These are phyloP conservation scores for Geotrichum cucujoidarum DNA, from an alignment of 1,139 yeast genomes.

Conservation along the genomic window DNA sequence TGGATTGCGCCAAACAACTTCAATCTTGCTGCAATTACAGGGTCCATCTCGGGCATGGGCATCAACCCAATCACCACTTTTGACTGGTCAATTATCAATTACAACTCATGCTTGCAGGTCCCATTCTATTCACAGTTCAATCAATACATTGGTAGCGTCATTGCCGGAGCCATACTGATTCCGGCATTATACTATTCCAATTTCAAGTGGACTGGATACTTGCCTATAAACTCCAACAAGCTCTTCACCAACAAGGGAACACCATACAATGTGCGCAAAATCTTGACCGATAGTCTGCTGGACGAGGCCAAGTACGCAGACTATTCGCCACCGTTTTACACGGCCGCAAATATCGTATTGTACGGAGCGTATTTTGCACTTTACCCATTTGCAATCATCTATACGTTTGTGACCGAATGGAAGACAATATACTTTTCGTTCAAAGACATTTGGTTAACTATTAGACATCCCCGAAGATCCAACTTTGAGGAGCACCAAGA, in stretches of 20 bases:
- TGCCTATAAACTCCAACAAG: conserved; percentile 51
- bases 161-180: conserved; percentile 42
- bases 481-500: conserved; percentile 27
- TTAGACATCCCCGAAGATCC: conserved; percentile 35
- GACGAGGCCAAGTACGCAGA: conserved; percentile 31
- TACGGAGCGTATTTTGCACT: conserved; percentile 33
- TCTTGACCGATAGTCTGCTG: conserved; percentile 40
- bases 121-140: conserved; percentile 47
- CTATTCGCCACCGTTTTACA: conserved; percentile 46
- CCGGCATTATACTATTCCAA: conserved; percentile 49
- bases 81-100: conserved; percentile 45
- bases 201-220: conserved; percentile 46
- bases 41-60: conserved; percentile 48
- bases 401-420: conserved; percentile 25
- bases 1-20: conserved; percentile 57
- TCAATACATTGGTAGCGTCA: conserved; percentile 40
- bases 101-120: conserved; percentile 35
- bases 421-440: conserved; percentile 20
- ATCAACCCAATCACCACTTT: conserved; percentile 48
- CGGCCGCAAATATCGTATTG: conserved; percentile 40
- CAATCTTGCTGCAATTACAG: conserved; percentile 50
- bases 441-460: conserved; percentile 24
- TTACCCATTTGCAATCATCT: conserved; percentile 28
- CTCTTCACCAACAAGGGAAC: conserved; percentile 48
- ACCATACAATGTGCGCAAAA: conserved; percentile 40